Base-by-base conservation (phyloP, 2,329 filamentous ascomycete species). In the Pestalotiopsis fici region DNA sequence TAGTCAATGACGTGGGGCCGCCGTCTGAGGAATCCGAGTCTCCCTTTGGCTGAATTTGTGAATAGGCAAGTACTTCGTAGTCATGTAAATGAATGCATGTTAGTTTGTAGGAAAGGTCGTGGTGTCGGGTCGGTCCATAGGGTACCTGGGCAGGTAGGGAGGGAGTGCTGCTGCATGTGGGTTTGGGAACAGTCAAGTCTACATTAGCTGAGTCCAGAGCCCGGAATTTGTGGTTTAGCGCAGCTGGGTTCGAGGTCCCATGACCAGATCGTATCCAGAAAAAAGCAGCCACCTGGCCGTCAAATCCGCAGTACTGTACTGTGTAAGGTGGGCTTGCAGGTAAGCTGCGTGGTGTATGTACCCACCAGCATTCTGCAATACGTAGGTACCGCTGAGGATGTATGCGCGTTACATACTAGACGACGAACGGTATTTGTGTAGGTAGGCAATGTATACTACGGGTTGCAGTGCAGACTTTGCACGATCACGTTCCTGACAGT, bases 231-330 rank as follows among this genome's bases (percentile, higher is more conserved):
- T 35, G 27, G 39, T 55, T 50, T 66, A 66, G 64, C 64, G 64
- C 21, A 66, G 31, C 59, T 60, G 43, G 43, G 25, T 55, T 47
- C 12, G 57, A 60, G 64, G 64, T 66, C 64, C 28, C 55, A 61
- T 66, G 64, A 66, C 64, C 64, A n/a, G 39, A 39, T 50, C 37
- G 64, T 61, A 61, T 66, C 64, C 55, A 66, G 64, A 66, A 66
- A 47, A 60, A 56, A 61, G 56, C 64, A 61, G 64, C 64, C 64
- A 66, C 64, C 57, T 54, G 43, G 64, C 31, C 55, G 57, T 66
- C 39, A 54, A 65, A 60, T 66, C 23, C 64, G 64, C 55, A 23
- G 31, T 35, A 35, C 31, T 35, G 31, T 35, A 28, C n/a, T n/a
- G n/a, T n/a, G n/a, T n/a, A n/a, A n/a, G n/a, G 37, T 28, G 50